phyloP scores from a whole-genome alignment of 2,329 filamentous ascomycete genomes.

The Tolypocladium amazonense region DNA sequence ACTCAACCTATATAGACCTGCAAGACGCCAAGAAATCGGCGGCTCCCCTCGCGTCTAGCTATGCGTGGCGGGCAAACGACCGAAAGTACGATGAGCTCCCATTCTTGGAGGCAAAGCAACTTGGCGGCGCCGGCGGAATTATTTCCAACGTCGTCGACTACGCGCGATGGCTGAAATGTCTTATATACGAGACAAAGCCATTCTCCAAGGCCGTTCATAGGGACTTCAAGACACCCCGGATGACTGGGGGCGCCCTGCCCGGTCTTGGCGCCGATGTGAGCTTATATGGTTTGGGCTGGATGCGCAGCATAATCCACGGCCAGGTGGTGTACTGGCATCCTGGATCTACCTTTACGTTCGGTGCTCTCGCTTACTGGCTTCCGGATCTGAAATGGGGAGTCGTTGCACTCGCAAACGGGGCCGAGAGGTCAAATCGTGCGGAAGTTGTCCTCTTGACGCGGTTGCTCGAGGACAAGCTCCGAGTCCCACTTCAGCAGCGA shows the following conservation, averaged over 20 bases:
- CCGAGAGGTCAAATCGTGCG: constrained; percentile 18
- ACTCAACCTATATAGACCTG: not conserved
- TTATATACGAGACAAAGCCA: constrained; percentile 23
- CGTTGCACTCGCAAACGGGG: not conserved
- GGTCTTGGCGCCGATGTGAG: constrained; percentile 5
- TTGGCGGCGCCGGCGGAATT: constrained; percentile 28
- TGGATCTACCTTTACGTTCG: constrained; percentile 16
- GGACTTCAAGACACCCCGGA: constrained; percentile 18
- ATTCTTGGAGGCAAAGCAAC: constrained; percentile 12
- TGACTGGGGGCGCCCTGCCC: constrained; percentile 12
- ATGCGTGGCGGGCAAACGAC: constrained; percentile 24
- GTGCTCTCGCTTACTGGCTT: constrained; percentile 20
- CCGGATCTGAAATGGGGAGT: not conserved
- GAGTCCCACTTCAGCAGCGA: constrained; percentile 10
- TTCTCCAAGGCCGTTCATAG: constrained; percentile 14
- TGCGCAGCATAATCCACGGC: constrained; percentile 11
- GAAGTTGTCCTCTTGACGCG: constrained; percentile 13
- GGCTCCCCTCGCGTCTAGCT: constrained; percentile 28
- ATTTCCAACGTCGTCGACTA: constrained; percentile 40
- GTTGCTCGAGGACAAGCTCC: constrained; percentile 20
- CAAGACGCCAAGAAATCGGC: constrained; percentile 13
- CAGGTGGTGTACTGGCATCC: constrained; percentile 18
- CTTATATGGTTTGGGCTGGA: constrained; percentile 21
- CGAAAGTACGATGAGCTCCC: constrained; percentile 15
- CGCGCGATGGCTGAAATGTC: constrained; percentile 36